Evolutionary conservation across 257 asterid genomes (phyloP), one percentile per base, ranked within the genome.

Genomic region (Solanum chmielewskii): DNA sequence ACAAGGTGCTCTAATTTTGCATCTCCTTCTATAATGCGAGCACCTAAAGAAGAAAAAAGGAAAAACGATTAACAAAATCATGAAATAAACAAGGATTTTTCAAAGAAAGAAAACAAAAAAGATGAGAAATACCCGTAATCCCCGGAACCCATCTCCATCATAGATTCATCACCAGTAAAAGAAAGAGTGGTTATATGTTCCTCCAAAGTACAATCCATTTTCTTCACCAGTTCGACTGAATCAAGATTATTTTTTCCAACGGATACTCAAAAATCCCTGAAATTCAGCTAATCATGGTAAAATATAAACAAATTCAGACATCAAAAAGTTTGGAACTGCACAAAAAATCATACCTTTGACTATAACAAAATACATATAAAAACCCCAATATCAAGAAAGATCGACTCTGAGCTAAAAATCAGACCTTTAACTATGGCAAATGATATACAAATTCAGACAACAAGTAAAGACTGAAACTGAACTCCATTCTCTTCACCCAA

Each of bases 1-100:
- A 88, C 97, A 95, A 4, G 98, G 97, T 66, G 98, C 94, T 86
- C 89, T 88, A 16, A 93, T 91, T 91, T 91, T 92, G 85, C 98
- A 95, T 90, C 93, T 94, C 90, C 98, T 91, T 42, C 82, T 89
- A 80, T 94, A 95, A 87, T 94, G 98, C 27, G 92, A 88, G 91
- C 98, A 95, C 18, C 98, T 95, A 90, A 80, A 85, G 83, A 3
- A 11, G 42, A 31, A 4, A 12, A 66, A 39, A 1, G 25, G 16
- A 33, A 11, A 8, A 42, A n/a, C 42, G 3, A 42, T 56, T 21
- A 86, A 76, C 62, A 81, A 44, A 64, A 21, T 11, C 7, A 18
- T 27, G 59, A 68, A 16, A 23, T 25, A 1, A 13, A 47, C 69
- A 13, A 20, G 41, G 18, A 74, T 49, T 8, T 25, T 44, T 9